Evolutionary conservation across 495 filamentous ascomycete genomes (phyloP).

Genomic region (Penicillium paradoxum): DNA sequence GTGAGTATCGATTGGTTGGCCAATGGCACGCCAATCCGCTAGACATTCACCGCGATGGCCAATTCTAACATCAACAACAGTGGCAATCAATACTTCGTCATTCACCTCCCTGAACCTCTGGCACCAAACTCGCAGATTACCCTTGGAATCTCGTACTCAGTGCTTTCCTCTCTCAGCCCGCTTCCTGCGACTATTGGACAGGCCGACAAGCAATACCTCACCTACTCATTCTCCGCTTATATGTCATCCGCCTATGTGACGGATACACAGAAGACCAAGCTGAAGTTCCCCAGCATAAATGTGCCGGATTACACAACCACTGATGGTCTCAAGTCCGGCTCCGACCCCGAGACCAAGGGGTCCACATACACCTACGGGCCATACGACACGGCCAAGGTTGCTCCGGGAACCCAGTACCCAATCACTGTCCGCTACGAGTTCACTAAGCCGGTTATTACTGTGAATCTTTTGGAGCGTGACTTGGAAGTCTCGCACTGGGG

Average conservation of each 20-base stretch:
- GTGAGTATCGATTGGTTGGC: slow-evolving; percentile 21
- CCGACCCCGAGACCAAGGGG: slow-evolving; percentile 78
- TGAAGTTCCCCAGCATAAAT: slow-evolving; percentile 76
- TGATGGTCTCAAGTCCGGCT: slow-evolving; percentile 55
- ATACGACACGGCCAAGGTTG: slow-evolving; percentile 61
- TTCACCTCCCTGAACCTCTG: slow-evolving; percentile 70
- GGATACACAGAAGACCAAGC: slow-evolving; percentile 89
- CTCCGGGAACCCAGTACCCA: slow-evolving; percentile 66
- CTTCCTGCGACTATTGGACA: slow-evolving; percentile 78
- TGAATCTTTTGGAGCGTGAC: slow-evolving; percentile 74
- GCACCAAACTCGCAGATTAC: slow-evolving; percentile 72
- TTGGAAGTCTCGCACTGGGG: slow-evolving; percentile 97
- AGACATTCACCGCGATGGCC: not conserved
- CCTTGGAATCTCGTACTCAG: slow-evolving; percentile 76
- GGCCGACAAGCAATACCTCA: slow-evolving; percentile 78
- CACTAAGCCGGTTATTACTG: slow-evolving; percentile 81
- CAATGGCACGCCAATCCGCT: slow-evolving; percentile 18
- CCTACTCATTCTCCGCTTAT: slow-evolving; percentile 79
- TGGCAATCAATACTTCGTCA: slow-evolving; percentile 75
- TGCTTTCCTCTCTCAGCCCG: slow-evolving; percentile 68
- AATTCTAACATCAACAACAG: slow-evolving; percentile 38
- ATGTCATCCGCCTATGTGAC: slow-evolving; percentile 75
- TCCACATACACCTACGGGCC: slow-evolving; percentile 88
- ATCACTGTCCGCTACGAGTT: slow-evolving; percentile 88
- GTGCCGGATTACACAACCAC: slow-evolving; percentile 81